Evolutionary conservation across 257 asterid genomes (phyloP).

Genomic region (Anisodus tanguticus): DNA sequence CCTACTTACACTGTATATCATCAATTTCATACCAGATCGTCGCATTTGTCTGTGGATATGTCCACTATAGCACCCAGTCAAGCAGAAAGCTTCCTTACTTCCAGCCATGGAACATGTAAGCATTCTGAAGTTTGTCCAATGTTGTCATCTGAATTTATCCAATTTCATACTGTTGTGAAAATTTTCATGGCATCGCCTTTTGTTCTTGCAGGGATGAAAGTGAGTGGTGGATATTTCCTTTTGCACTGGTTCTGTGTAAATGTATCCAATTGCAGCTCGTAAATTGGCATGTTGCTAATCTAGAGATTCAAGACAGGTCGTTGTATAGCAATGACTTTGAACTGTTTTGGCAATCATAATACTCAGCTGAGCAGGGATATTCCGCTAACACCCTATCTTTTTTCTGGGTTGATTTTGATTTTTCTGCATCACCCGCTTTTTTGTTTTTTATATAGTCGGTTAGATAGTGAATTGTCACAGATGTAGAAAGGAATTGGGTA

Average conservation of each 20-base stretch:
- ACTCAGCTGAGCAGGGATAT: conserved; percentile 37
- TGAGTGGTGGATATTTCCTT: conserved; percentile 99
- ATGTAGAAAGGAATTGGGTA: conserved; percentile 55
- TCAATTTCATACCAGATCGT: conserved; percentile 57
- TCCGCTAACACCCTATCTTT: conserved; percentile 67
- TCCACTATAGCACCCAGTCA: conserved; percentile 67
- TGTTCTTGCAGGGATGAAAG: conserved; percentile 83
- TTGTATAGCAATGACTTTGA: conserved; percentile 91
- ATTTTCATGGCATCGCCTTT: neutral
- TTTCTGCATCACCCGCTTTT: conserved; percentile 27
- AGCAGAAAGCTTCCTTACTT: conserved; percentile 69
- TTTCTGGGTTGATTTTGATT: conserved; percentile 52
- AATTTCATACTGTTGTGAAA: neutral
- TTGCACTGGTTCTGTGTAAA: conserved; percentile 81
- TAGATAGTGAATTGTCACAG: conserved; percentile 54
- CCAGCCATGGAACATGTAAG: conserved; percentile 98
- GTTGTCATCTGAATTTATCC: neutral
- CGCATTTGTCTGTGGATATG: conserved; percentile 81
- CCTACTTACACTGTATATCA: conserved; percentile 32
- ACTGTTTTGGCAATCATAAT: conserved; percentile 89
- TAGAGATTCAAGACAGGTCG: conserved; percentile 95
- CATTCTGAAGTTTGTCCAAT: conserved; percentile 18
- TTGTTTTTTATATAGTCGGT: conserved; percentile 33
- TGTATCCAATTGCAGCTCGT: conserved; percentile 86
- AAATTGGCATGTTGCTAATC: conserved; percentile 90